Percentiles rank a stretch among this genome's conserved stretches.
These are phyloP conservation scores for Talaromyces trachyspermus DNA, from an alignment of 495 filamentous ascomycete genomes.

Conservation along the genomic window DNA sequence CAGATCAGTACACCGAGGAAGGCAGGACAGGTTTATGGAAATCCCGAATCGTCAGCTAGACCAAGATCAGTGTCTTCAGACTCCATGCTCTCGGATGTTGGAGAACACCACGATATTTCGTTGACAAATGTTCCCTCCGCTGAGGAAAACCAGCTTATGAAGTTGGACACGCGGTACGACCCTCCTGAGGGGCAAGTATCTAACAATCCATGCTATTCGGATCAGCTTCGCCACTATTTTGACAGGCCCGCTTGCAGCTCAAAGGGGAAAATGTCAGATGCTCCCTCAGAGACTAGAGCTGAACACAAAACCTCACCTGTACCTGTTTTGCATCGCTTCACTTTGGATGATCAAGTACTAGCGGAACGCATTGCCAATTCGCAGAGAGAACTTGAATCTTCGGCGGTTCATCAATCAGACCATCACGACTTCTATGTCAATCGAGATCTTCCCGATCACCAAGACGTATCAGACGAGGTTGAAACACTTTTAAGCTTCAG, in stretches of 20 bases:
- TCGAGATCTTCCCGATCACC: neutral
- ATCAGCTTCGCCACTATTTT: neutral
- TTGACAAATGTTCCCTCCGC: neutral
- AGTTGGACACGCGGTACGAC: neutral
- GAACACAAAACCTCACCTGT: neutral
- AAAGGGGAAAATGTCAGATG: neutral
- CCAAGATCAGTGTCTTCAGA: slow-evolving; percentile 2
- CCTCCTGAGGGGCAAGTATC: neutral
- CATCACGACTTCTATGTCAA: neutral
- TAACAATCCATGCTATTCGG: neutral
- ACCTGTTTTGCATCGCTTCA: slow-evolving; percentile 7
- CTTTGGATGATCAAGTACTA: slow-evolving; percentile 7
- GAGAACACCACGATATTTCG: neutral
- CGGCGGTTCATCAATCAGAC: neutral
- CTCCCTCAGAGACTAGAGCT: neutral
- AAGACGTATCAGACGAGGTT: neutral
- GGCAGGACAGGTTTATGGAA: neutral
- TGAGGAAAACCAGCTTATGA: neutral
- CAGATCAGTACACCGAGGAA: neutral
- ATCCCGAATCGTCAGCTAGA: neutral
- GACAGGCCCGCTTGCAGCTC: no score
- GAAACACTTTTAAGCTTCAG: neutral
- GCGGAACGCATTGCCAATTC: slow-evolving; percentile 1
- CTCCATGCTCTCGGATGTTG: neutral
- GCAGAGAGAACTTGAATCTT: neutral